Base-by-base conservation (phyloP, 495 filamentous ascomycete genomes). In the Neurospora intermedia region DNA sequence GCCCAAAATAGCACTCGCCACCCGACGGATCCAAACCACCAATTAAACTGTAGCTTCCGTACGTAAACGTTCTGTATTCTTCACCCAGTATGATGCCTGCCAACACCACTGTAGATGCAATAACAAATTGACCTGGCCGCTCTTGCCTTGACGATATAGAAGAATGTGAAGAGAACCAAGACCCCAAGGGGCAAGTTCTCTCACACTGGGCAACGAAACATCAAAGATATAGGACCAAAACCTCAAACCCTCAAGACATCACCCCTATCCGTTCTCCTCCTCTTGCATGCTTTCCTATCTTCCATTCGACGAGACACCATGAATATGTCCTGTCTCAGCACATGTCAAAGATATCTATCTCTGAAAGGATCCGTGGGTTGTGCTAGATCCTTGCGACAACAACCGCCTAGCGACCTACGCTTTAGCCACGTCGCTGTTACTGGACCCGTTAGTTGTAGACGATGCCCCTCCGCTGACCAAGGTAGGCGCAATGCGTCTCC, bases 401-500 rank as follows among this genome's bases (percentile, higher is more conserved):
- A 18, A 66, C 35, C 27, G 54, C 45, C 35, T 16, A 35, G 62
- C 35, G 16, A 27, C 54, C 75, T 75, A 80, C 42, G 70, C 70
- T 70, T 73, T 78, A 6, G 76, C 8, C n/a, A 70, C 73, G 4
- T 79, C 76, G 31, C 69, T 73, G 35, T 31, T 46, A 18, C 43
- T 23, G 45, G 41, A 42, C 31, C 38, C 70, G 39, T 46, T 73
- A 43, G 23, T 48, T 38, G 41, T 18, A 39, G 70, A 40, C 42
- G 43, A 40, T 46, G 41, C 31, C 20, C 73, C 74, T 66, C 66
- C 71, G 62, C 74, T 79, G 18, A 96, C 84, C 6, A 89, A 84
- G 0, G 93, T 95, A 8, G 93, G 93, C 16, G 92, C 92, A 73
- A 96, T 89, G 70, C 93, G 88, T 75, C 93, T 85, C 81, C 90